These are phyloP conservation scores for Rubia tinctorum DNA, from an alignment of 305 asterid species.

Conservation along the genomic window DNA sequence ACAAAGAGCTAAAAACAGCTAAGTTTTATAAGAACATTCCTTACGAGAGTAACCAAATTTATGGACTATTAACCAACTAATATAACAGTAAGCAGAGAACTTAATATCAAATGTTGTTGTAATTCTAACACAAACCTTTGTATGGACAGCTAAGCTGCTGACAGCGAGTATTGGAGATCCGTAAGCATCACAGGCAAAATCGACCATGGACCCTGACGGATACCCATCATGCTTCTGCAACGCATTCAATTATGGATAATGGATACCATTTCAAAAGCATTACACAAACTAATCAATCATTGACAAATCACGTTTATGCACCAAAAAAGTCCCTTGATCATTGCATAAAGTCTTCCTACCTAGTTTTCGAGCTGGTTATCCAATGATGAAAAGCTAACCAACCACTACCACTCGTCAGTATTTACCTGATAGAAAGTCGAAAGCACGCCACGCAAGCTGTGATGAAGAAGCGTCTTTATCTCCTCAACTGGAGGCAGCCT, in stretches of 20 bases:
- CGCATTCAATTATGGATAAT: slow-evolving; percentile 8
- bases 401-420: not conserved
- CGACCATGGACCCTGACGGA: slow-evolving; percentile 96
- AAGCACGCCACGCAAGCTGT: slow-evolving; percentile 77
- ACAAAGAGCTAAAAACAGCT: not conserved
- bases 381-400: not conserved
- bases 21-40: not conserved
- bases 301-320: not conserved
- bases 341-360: not conserved
- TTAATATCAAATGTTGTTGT: slow-evolving; percentile 1
- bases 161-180: slow-evolving; percentile 88
- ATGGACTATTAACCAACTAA: not conserved
- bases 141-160: slow-evolving; percentile 83
- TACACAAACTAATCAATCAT: not conserved
- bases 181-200: slow-evolving; percentile 86
- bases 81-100: not conserved
- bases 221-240: slow-evolving; percentile 79
- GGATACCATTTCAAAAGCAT: not conserved
- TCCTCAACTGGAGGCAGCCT: slow-evolving; percentile 82
- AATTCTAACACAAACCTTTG: slow-evolving; percentile 47
- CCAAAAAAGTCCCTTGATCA: not conserved
- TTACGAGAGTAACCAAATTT: not conserved
- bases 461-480: slow-evolving; percentile 68
- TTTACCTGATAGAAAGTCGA: slow-evolving; percentile 83
- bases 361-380: not conserved